Evolutionary conservation across 2,329 filamentous ascomycete genomes (phyloP).

Genomic region (Neobulgaria alba): DNA sequence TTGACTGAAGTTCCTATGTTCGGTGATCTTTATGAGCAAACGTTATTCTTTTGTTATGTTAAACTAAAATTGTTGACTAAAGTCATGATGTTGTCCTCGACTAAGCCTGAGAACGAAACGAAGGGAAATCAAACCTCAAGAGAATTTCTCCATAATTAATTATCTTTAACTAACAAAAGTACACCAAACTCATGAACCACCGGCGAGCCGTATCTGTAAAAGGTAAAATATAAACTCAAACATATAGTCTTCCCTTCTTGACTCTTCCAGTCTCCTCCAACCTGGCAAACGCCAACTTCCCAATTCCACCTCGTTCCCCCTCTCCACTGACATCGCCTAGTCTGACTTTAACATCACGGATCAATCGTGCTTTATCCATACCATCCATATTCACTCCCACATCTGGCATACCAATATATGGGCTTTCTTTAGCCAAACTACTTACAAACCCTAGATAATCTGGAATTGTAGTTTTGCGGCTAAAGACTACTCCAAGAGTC

Average conservation of each 20-base stretch:
- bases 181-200: too few species aligned
- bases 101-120: too few species aligned
- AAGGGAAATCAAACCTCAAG: too few species aligned
- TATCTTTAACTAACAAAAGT: too few species aligned
- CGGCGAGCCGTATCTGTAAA: too few species aligned
- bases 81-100: too few species aligned
- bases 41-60: too few species aligned
- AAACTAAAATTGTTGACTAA: too few species aligned
- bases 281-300: constrained; percentile 17
- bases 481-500: constrained; percentile 12
- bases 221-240: constrained; percentile 7
- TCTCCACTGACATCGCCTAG: constrained; percentile 15
- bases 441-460: constrained; percentile 19
- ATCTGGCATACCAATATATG: constrained; percentile 20
- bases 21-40: too few species aligned
- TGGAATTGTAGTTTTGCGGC: constrained; percentile 13
- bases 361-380: constrained; percentile 19
- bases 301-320: constrained; percentile 9
- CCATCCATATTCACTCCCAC: constrained; percentile 21
- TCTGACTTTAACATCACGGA: constrained; percentile 19
- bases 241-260: constrained; percentile 15
- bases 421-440: constrained; percentile 19
- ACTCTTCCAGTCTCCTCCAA: constrained; percentile 16
- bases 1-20: too few species aligned
- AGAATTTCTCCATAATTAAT: too few species aligned